Percentiles rank a stretch among this genome's conserved stretches.
Conservation (phyloP, 371 early-diverging fungal species). For the Syncephalastrum monosporum region DNA sequence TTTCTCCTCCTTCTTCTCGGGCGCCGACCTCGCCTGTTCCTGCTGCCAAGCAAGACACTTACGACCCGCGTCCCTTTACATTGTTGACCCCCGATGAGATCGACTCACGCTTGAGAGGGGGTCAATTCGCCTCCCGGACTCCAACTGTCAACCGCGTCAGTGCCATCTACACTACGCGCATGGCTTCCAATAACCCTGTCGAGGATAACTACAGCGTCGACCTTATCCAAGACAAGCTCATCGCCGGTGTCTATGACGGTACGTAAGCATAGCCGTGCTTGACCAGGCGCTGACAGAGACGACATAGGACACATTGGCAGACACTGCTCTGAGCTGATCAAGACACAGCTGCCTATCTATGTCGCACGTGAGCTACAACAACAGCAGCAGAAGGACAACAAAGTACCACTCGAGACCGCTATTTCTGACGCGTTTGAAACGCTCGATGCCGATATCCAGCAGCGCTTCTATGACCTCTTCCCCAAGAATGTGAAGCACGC, state of each 20-base stretch:
- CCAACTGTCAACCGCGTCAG: slow-evolving; percentile 19
- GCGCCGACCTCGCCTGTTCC: too few relatives aligned
- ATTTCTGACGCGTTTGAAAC: slow-evolving; percentile 55
- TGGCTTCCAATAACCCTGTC: slow-evolving; percentile 45
- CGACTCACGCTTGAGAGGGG: slow-evolving; percentile 27
- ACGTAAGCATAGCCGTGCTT: slow-evolving; percentile 3
- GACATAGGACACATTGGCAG: slow-evolving; percentile 45
- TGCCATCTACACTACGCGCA: slow-evolving; percentile 36
- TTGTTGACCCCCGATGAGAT: slow-evolving; percentile 29
- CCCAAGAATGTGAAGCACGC: slow-evolving; percentile 32
- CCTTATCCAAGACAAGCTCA: slow-evolving; percentile 24
- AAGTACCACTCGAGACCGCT: slow-evolving; percentile 19
- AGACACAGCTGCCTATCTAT: slow-evolving; percentile 41
- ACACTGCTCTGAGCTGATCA: slow-evolving; percentile 36
- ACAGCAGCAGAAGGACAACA: neutral
- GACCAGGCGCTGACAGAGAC: neutral
- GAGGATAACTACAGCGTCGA: slow-evolving; percentile 48
- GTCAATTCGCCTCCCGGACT: slow-evolving; percentile 26
- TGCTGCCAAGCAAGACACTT: neutral
- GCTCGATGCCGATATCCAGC: slow-evolving; percentile 59
- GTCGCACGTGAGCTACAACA: slow-evolving; percentile 33
- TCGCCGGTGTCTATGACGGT: slow-evolving; percentile 56
- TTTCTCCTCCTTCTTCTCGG: too few relatives aligned
- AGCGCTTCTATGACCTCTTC: slow-evolving; percentile 52
- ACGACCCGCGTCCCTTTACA: slow-evolving; percentile 36